Conservation (phyloP, 2,329 filamentous ascomycete species). For the Phaeoacremonium minimum region DNA sequence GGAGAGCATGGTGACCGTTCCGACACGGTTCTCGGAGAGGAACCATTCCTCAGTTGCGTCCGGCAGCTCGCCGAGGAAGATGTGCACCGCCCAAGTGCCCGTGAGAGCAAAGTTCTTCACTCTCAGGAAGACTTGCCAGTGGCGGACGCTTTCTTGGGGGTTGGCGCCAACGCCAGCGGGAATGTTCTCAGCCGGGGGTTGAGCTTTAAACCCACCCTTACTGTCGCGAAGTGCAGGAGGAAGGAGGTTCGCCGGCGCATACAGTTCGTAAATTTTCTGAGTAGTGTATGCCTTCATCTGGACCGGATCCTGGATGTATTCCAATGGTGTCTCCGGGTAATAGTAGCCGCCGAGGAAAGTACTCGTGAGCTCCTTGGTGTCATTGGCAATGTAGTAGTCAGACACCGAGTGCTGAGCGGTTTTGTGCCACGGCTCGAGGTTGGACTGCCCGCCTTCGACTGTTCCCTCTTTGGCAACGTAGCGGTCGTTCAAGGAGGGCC, state of each 20-base stretch:
- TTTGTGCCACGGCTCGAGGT: conserved; percentile 5
- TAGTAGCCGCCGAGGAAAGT: conserved; percentile 2
- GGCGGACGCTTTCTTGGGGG: not conserved
- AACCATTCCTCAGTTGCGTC: conserved; percentile 1
- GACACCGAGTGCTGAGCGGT: conserved; percentile 1
- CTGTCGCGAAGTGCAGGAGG: not conserved
- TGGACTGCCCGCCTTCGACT: conserved; percentile 1
- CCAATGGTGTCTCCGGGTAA: conserved; percentile 2
- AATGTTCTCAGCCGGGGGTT: too few species aligned
- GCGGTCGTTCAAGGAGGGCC: not conserved
- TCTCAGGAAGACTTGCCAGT: conserved; percentile 3
- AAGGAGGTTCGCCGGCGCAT: not conserved
- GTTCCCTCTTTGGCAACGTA: not conserved
- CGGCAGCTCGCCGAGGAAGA: conserved; percentile 5
- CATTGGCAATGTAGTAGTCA: conserved; percentile 5
- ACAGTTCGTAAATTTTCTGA: conserved; percentile 1
- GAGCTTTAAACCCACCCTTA: too few species aligned
- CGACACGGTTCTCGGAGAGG: conserved; percentile 1
- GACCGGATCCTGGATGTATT: not conserved
- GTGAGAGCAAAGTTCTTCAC: conserved; percentile 6
- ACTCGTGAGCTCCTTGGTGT: conserved; percentile 2
- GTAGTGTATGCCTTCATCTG: conserved; percentile 2
- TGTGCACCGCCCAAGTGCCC: conserved; percentile 4
- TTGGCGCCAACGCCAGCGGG: too few species aligned
- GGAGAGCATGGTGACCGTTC: conserved; percentile 5